Evolutionary conservation across 768 basidiomycete genomes (phyloP), one percentile per base, ranked within the genome.

Genomic region (Russula olivacea): DNA sequence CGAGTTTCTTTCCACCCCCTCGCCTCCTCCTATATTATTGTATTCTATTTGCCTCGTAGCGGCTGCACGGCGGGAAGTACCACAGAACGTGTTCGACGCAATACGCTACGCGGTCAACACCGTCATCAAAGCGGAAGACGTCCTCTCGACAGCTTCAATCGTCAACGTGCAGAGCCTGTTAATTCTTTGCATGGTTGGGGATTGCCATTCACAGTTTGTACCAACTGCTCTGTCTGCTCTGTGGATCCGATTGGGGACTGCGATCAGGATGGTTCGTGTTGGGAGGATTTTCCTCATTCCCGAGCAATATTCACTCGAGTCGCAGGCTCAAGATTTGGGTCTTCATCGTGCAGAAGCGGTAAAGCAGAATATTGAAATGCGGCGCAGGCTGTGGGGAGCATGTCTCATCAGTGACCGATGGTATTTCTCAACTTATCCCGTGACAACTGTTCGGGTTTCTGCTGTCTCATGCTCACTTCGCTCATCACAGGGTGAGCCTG

Each of bases 341-440:
- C 75, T 99, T 55, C 96, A 98, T 73, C 84, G 97, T 28, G 91
- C 95, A 50, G 93, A 95, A 72, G 86, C 88, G 0, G 86, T 88
- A 48, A 89, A 86, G 69, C 86, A 88, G 71, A 83, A 86, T 66
- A 84, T 98, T 53, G 95, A 95, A 73, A 79, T 94, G 48, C 80
- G 94, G 58, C 82, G 97, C 63, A 82, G 97, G 57, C 78, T 99
- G 41, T 99, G 97, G 97, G 92, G 87, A 25, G 87, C 87, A 43
- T 98, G 96, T 76, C 86, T 98, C 59, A 92, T 98, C 68, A 87
- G 88, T 68, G 96, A 99, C 74, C 80, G 96, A 76, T 97, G 94
- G 91, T 92, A 76, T 81, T 72, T 66, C 48, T 59, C 25, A 23
- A 61, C 48, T 55, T 59, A 49, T 12, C 34, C 59, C 68, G 64